These are phyloP conservation scores for Kwoniella shivajii DNA, from an alignment of 1,284 basidiomycete genomes.

Conservation along the genomic window DNA sequence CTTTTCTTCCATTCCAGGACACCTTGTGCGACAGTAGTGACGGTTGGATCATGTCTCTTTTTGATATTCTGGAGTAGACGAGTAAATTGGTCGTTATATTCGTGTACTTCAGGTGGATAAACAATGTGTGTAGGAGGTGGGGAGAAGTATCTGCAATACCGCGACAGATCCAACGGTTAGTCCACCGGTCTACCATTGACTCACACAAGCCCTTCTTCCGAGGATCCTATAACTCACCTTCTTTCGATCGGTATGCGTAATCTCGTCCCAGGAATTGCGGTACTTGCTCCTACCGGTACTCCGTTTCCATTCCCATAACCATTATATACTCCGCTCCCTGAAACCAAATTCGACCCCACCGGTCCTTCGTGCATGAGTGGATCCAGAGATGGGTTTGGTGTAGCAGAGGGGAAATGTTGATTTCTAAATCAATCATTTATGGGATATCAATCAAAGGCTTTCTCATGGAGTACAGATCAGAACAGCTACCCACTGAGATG, in stretches of 20 bases:
- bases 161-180: not conserved
- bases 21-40: conserved; percentile 93
- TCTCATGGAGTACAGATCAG: not conserved
- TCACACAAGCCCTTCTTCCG: no score
- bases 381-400: conserved; percentile 53
- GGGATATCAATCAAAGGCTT: not conserved
- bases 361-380: conserved; percentile 50
- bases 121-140: conserved; percentile 64
- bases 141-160: conserved; percentile 75
- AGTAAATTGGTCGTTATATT: conserved; percentile 93
- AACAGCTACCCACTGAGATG: conserved; percentile 43
- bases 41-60: conserved; percentile 92
- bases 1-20: conserved; percentile 65
- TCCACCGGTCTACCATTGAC: not conserved
- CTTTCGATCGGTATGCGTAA: conserved; percentile 54
- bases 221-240: conserved; percentile 38
- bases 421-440: not conserved
- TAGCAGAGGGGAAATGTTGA: conserved; percentile 40
- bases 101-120: conserved; percentile 91
- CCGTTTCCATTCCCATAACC: conserved; percentile 14
- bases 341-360: conserved; percentile 23
- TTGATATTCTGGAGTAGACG: conserved; percentile 87
- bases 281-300: conserved; percentile 4
- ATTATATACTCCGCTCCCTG: conserved; percentile 11
- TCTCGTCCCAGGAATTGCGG: conserved; percentile 18